Evolutionary conservation across 2,329 filamentous ascomycete genomes (phyloP).

Genomic region (Meredithiella fracta): DNA sequence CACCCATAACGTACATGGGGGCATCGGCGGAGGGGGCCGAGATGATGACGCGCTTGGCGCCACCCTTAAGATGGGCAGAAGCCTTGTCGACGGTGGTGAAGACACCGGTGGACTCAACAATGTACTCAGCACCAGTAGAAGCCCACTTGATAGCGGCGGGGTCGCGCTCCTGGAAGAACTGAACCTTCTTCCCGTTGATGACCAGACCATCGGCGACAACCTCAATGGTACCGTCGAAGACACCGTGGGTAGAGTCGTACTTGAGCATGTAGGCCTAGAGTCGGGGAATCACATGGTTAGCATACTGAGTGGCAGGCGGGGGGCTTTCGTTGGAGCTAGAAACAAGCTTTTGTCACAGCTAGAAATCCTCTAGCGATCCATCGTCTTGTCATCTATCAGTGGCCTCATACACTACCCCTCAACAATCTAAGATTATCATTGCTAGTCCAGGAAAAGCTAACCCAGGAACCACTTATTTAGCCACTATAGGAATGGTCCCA

Average conservation of each 20-base stretch:
- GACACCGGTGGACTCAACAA: constrained; percentile 49
- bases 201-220: constrained; percentile 54
- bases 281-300: constrained; percentile 9
- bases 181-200: constrained; percentile 76
- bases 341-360: too few species aligned
- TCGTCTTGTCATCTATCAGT: too few species aligned
- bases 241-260: constrained; percentile 94
- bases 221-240: constrained; percentile 84
- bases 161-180: constrained; percentile 18
- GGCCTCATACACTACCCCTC: too few species aligned
- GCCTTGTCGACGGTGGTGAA: constrained; percentile 99
- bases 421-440: too few species aligned
- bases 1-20: constrained; percentile 99
- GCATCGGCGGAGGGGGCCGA: constrained; percentile 86
- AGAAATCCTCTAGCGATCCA: too few species aligned
- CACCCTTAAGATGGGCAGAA: constrained; percentile 80
- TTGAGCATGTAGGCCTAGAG: constrained; percentile 94
- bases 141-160: constrained; percentile 80
- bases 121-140: constrained; percentile 61
- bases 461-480: too few species aligned
- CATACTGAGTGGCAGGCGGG: neutral
- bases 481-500: too few species aligned
- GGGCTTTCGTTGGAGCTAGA: too few species aligned
- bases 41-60: constrained; percentile 96
- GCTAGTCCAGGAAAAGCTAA: too few species aligned